Percentiles rank a stretch among this genome's conserved stretches.
Evolutionary conservation across 2,329 filamentous ascomycete genomes (phyloP).

Genomic region (Curvularia verruculosa): DNA sequence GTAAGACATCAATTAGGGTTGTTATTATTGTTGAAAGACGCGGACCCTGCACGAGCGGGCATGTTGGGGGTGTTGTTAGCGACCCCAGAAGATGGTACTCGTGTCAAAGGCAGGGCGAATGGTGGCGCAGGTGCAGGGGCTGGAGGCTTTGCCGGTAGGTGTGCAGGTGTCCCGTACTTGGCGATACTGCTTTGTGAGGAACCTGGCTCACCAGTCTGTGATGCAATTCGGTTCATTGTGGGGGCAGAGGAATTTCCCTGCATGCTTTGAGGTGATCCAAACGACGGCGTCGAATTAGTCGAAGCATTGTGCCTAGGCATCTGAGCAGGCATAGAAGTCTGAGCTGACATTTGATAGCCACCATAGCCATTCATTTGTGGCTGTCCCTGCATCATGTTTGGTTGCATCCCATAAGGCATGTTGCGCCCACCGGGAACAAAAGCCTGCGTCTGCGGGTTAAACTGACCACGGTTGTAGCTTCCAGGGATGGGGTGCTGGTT

Average conservation of each 20-base stretch:
- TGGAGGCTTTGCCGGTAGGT: slow-evolving; percentile 62
- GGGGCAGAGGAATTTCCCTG: slow-evolving; percentile 27
- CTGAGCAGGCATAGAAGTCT: slow-evolving; percentile 31
- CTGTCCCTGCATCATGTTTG: slow-evolving; percentile 38
- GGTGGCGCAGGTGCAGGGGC: slow-evolving; percentile 47
- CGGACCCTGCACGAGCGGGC: slow-evolving; percentile 16
- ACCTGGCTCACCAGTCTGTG: slow-evolving; percentile 28
- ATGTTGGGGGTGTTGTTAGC: slow-evolving; percentile 17
- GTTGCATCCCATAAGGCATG: slow-evolving; percentile 41
- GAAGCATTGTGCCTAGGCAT: slow-evolving; percentile 41
- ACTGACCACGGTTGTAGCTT: slow-evolving; percentile 81
- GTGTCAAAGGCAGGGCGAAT: slow-evolving; percentile 30
- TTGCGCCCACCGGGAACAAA: slow-evolving; percentile 73
- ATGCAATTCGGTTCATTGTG: slow-evolving; percentile 34
- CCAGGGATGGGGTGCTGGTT: slow-evolving; percentile 85
- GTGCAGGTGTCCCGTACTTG: slow-evolving; percentile 62
- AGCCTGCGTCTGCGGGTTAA: slow-evolving; percentile 93
- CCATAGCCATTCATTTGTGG: slow-evolving; percentile 43
- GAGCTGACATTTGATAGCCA: slow-evolving; percentile 33
- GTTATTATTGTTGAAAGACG: slow-evolving; percentile 12
- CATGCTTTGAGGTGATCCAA: slow-evolving; percentile 39
- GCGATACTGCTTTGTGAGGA: slow-evolving; percentile 55
- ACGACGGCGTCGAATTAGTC: slow-evolving; percentile 32
- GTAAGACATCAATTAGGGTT: slow-evolving; percentile 28
- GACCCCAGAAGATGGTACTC: slow-evolving; percentile 26